A percentile compares a stretch with the other conserved stretches of the same genome.
phyloP scores from a whole-genome alignment of 148 eudicot genomes.

The Rhododendron kiyosumense region DNA sequence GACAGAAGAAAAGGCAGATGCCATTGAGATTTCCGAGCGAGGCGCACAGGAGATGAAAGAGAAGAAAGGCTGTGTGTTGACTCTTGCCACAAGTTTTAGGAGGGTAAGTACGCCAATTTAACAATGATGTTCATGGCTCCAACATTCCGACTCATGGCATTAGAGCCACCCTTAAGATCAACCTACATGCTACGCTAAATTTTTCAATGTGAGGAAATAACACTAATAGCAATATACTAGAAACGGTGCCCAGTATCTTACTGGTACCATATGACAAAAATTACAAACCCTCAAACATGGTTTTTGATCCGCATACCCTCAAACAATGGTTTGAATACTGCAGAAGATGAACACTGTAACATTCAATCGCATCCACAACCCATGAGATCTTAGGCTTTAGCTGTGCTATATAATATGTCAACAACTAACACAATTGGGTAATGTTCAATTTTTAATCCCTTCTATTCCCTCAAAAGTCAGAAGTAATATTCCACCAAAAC shows the following conservation, averaged over 20 bases:
- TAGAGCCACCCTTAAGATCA: background rate
- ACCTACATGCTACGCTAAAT: background rate
- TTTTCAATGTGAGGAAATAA: background rate
- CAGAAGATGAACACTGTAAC: background rate
- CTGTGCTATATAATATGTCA: too few relatives aligned
- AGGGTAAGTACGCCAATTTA: background rate
- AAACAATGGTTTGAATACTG: background rate
- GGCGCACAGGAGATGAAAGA: too few relatives aligned
- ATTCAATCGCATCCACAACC: background rate
- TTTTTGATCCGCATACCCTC: background rate
- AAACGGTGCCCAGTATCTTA: background rate
- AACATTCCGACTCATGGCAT: background rate
- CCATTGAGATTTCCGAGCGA: background rate
- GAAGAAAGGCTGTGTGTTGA: too few relatives aligned
- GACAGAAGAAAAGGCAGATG: background rate
- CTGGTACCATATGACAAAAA: background rate
- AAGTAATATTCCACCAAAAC: background rate
- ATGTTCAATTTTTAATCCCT: background rate
- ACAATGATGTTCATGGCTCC: too few relatives aligned
- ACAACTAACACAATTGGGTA: background rate
- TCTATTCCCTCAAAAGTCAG: background rate
- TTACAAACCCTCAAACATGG: background rate
- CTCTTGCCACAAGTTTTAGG: background rate
- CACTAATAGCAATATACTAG: background rate
- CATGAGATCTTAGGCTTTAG: background rate